phyloP scores from a whole-genome alignment of 768 basidiomycete genomes.

The Hirschioporus abietinus region DNA sequence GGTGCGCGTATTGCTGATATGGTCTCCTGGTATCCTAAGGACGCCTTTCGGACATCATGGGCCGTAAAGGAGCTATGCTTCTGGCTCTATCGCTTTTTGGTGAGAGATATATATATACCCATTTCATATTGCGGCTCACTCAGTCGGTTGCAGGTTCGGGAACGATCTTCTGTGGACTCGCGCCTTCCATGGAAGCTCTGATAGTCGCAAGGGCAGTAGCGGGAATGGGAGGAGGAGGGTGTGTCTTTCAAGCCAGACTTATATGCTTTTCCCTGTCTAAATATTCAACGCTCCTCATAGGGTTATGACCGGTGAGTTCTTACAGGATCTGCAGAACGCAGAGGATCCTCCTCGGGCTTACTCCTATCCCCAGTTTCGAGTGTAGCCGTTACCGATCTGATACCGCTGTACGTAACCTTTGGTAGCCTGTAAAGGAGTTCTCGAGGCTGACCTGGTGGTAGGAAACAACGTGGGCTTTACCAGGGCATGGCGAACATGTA shows the following conservation, averaged over 20 bases:
- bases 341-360: background rate
- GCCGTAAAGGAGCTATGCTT: constrained; percentile 83
- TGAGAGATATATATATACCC: constrained; percentile 25
- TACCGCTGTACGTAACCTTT: constrained; percentile 63
- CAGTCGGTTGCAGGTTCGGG: constrained; percentile 53
- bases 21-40: constrained; percentile 39
- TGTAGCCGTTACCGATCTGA: constrained; percentile 81
- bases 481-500: constrained; percentile 91
- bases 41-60: constrained; percentile 78
- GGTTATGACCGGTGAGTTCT: constrained; percentile 69
- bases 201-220: constrained; percentile 81
- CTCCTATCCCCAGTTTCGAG: constrained; percentile 55
- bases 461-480: constrained; percentile 82
- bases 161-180: constrained; percentile 81
- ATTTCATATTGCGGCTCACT: constrained; percentile 15
- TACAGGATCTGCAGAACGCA: background rate
- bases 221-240: constrained; percentile 92
- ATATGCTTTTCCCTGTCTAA: constrained; percentile 17
- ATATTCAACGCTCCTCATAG: constrained; percentile 33
- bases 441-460: constrained; percentile 23
- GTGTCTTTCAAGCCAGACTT: constrained; percentile 28
- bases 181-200: constrained; percentile 77
- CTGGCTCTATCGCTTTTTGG: constrained; percentile 81
- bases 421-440: background rate
- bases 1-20: constrained; percentile 16